Percentiles rank a stretch among this genome's conserved stretches.
These are phyloP conservation scores for Halophytophthora polymorphica DNA, from an alignment of 352 stramenopile species.

Conservation along the genomic window DNA sequence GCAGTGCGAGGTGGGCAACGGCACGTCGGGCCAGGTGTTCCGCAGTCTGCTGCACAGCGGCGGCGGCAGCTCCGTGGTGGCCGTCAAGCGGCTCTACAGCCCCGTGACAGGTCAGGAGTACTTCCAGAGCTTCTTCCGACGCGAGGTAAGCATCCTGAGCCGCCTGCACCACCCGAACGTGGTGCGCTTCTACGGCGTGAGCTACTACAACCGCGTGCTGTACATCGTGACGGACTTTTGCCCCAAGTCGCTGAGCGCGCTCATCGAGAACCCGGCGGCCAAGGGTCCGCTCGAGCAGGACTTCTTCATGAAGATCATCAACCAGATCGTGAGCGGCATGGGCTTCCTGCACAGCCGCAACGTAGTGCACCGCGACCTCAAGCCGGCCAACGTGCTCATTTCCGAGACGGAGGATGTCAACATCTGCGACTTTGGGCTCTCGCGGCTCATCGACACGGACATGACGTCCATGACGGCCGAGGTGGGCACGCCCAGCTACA, in stretches of 20 bases:
- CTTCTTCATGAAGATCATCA: conserved; percentile 87
- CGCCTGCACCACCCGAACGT: conserved; percentile 87
- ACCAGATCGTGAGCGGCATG: conserved; percentile 89
- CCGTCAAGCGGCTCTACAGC: conserved; percentile 87
- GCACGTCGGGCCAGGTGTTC: conserved; percentile 89
- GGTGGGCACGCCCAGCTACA: conserved; percentile 88
- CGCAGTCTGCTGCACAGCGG: conserved; percentile 80
- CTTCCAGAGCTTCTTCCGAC: conserved; percentile 89
- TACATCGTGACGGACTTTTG: conserved; percentile 92
- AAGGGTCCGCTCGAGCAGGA: conserved; percentile 65
- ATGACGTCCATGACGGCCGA: conserved; percentile 86
- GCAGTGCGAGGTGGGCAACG: conserved; percentile 82
- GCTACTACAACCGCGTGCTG: conserved; percentile 87
- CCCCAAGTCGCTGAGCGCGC: conserved; percentile 68
- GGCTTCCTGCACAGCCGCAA: conserved; percentile 87
- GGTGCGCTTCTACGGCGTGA: conserved; percentile 88
- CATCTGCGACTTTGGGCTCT: conserved; percentile 94
- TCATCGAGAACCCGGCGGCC: conserved; percentile 75
- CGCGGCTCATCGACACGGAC: conserved; percentile 78
- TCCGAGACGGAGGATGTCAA: conserved; percentile 90
- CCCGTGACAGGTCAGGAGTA: conserved; percentile 86
- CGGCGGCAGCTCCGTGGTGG: conserved; percentile 79
- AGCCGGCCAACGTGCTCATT: conserved; percentile 94
- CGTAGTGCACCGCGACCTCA: conserved; percentile 88
- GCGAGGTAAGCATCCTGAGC: conserved; percentile 85